Base-by-base conservation (phyloP, 2,329 filamentous ascomycete species). In the Fusarium papillatum region DNA sequence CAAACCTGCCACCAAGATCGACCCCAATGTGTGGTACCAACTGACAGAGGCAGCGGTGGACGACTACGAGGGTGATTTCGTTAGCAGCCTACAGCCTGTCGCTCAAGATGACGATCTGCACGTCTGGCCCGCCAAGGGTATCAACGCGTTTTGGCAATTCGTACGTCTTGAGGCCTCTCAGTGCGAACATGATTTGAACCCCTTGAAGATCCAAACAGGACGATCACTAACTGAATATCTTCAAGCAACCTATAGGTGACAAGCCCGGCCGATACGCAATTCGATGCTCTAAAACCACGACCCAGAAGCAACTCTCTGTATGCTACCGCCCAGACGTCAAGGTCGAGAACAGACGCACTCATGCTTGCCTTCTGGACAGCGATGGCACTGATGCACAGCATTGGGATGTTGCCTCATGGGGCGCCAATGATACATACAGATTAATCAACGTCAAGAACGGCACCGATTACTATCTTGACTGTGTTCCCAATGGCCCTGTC, bases 1-100 rank as follows among this genome's bases (percentile, higher is more conserved):
- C 8, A 17, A 74, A 34, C 55, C 73, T 16, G 72, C 78, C 24
- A 80, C 72, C n/a, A 79, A 78, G 43, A 66, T 85, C 41, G 80
- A 85, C 75, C 57, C 79, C 14, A 84, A 85, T 63, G 80, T 72
- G 22, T 85, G 83, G 83, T 84, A 82, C 69, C 78, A 82, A 50
- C 46, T 85, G n/a, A 81, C 78, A 6, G 83, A 85, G 66, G 75
- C 68, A 16, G 81, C 82, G n/a, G 82, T 84, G n/a, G 82, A 83
- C 68, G 71, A 75, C 17, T 77, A 79, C 29, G 67, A 71, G 14
- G 73, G 70, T 16, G 50, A 71, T 0, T 80, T 85, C n/a, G 34
- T 50, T 8, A 38, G 61, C 5, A 73, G 74, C 67, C 65, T 82
- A 11, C 78, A 82, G 38, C 55, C 78, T 0, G 57, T 62, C 4